These are phyloP conservation scores for Yueomyces sinensis DNA, from an alignment of 805 yeast genomes.

Conservation along the genomic window DNA sequence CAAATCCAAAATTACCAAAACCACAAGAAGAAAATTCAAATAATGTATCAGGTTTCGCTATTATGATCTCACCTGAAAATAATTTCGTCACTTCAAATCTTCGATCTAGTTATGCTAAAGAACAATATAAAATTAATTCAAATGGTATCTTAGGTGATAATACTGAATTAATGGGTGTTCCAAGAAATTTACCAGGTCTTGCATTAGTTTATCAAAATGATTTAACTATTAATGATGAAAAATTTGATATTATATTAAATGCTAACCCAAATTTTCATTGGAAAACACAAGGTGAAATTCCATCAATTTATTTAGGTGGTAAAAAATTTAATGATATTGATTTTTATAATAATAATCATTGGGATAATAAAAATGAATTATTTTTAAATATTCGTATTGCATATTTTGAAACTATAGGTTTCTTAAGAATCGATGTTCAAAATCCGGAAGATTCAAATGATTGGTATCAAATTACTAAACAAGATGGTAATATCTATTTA, in stretches of 20 bases:
- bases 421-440: constrained; percentile 18
- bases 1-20: constrained; percentile 1
- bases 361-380: background rate
- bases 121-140: constrained; percentile 18
- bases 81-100: constrained; percentile 14
- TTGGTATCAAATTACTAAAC: constrained; percentile 19
- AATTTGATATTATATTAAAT: background rate
- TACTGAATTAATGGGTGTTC: constrained; percentile 21
- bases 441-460: constrained; percentile 11
- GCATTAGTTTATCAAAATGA: constrained; percentile 10
- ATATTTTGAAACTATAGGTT: constrained; percentile 19
- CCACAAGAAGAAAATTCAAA: background rate
- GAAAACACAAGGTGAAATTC: background rate
- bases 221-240: background rate
- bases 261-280: background rate
- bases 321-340: background rate
- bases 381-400: constrained; percentile 5
- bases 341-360: background rate
- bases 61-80: constrained; percentile 19
- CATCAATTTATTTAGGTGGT: background rate
- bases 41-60: constrained; percentile 10
- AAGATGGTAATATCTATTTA: constrained; percentile 7
- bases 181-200: constrained; percentile 20
- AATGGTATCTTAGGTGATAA: constrained; percentile 15
- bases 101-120: constrained; percentile 15